Base-by-base conservation (phyloP, 2,329 filamentous ascomycete genomes). In the Chaetomium olivaceum region DNA sequence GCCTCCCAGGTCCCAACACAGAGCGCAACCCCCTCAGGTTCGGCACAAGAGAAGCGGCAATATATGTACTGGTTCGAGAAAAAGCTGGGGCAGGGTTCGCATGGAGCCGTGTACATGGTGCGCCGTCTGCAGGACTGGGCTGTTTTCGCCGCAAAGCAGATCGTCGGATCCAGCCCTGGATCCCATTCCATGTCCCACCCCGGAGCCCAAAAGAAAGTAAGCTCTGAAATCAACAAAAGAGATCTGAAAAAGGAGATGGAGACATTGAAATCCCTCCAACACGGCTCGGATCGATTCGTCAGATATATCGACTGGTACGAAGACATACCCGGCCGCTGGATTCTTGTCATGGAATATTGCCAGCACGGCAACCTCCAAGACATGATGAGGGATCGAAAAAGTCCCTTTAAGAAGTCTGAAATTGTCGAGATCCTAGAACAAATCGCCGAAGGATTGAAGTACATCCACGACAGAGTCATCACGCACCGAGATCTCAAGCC, bases 301-400 rank as follows among this genome's bases (percentile, higher is more conserved):
- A 1, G 48, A 23, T 62, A 56, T 14, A 29, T 36, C 6, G 61
- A 62, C n/a, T 57, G 39, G 61, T 62, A 62, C 19, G 29, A 62
- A 27, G 54, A 62, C n/a, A 1, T 7, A 1, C 19, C n/a, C 1
- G n/a, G 31, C 52, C 19, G n/a, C 43, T 51, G 52, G 36, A 19
- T 57, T n/a, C 61, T 62, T 8, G 54, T 62, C 39, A 62, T 62
- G 61, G 61, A 62, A 21, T 39, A 33, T 11, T 62, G 52, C 43
- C 52, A 12, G 12, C 23, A 19, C 11, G 61, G 61, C 7, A 62
- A 29, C n/a, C 61, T 62, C 14, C 6, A 57, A 23, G 2, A 48
- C n/a, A 27, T 57, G n/a, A 23, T 62, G 1, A 6, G 7, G 16
- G n/a, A 7, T 12, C n/a, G 4, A 16, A 25, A 6, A 3, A 21